phyloP scores from a whole-genome alignment of 2,329 filamentous ascomycete genomes.

The Ophiosphaerella korrae region DNA sequence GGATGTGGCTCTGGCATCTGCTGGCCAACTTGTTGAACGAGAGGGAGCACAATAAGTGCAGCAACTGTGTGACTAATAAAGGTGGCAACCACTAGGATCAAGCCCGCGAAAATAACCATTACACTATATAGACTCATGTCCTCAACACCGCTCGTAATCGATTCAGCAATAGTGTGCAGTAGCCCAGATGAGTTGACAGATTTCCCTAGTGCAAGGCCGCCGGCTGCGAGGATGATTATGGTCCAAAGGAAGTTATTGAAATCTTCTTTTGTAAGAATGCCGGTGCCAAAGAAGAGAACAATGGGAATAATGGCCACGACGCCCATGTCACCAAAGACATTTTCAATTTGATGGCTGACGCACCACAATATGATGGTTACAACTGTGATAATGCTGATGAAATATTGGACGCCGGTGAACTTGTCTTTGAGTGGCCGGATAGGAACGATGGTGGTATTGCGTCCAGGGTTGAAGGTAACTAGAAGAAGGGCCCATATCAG shows the following conservation, averaged over 20 bases:
- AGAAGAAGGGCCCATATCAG: slow-evolving; percentile 89
- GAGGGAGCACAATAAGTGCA: slow-evolving; percentile 88
- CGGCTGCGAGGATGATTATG: slow-evolving; percentile 96
- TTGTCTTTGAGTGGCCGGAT: slow-evolving; percentile 88
- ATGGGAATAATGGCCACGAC: slow-evolving; percentile 96
- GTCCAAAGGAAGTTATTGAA: slow-evolving; percentile 99
- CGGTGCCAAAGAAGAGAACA: slow-evolving; percentile 93
- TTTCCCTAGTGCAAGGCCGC: slow-evolving; percentile 89
- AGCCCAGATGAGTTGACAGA: slow-evolving; percentile 92
- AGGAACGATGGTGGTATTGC: slow-evolving; percentile 85
- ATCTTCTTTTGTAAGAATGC: slow-evolving; percentile 96
- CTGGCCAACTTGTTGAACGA: slow-evolving; percentile 84
- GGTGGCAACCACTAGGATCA: slow-evolving; percentile 92
- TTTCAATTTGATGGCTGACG: slow-evolving; percentile 83
- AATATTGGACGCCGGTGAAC: slow-evolving; percentile 90
- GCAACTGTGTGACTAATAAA: slow-evolving; percentile 99
- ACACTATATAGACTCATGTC: slow-evolving; percentile 84
- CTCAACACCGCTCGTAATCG: slow-evolving; percentile 75
- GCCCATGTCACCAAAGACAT: slow-evolving; percentile 94
- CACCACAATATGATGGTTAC: slow-evolving; percentile 91
- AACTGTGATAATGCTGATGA: slow-evolving; percentile 83
- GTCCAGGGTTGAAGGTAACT: slow-evolving; percentile 81
- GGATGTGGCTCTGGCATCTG: slow-evolving; percentile 87
- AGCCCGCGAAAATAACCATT: slow-evolving; percentile 78
- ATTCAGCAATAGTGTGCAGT: slow-evolving; percentile 80